These are phyloP conservation scores for Acer negundo DNA, from an alignment of 345 rosid species.

Conservation along the genomic window DNA sequence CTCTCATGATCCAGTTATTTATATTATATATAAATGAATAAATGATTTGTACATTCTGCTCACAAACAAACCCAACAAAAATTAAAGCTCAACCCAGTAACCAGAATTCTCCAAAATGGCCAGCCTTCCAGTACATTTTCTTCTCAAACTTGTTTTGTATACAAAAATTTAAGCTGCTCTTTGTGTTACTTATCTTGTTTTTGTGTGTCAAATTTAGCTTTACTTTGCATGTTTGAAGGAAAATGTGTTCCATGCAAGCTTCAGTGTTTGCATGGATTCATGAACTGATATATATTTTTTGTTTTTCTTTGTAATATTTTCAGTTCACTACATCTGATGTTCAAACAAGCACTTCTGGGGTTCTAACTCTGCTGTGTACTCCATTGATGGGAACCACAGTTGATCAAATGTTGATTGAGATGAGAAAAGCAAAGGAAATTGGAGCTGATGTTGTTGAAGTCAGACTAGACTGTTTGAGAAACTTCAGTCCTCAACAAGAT, in stretches of 20 bases:
- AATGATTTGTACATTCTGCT: background rate
- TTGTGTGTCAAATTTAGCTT: background rate
- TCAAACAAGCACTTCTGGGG: constrained; percentile 28
- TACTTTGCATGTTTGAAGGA: background rate
- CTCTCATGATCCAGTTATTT: background rate
- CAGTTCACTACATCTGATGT: constrained; percentile 31
- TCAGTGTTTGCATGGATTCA: background rate
- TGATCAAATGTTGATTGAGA: constrained; percentile 44
- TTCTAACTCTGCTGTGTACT: constrained; percentile 44
- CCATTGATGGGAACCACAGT: constrained; percentile 47
- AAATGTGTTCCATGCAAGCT: background rate
- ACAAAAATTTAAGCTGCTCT: background rate
- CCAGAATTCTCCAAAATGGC: constrained; percentile 2
- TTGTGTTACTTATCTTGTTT: background rate
- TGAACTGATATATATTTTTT: background rate
- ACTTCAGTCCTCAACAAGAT: constrained; percentile 35
- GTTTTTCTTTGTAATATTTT: background rate
- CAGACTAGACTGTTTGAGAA: constrained; percentile 45
- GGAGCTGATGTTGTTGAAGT: constrained; percentile 43
- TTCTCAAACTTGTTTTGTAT: background rate
- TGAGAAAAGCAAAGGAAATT: constrained; percentile 43
- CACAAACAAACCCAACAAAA: background rate
- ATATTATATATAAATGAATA: too few relatives aligned
- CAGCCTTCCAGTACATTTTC: constrained; percentile 13
- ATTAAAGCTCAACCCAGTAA: background rate